Evolutionary conservation across 176 grass and related monocot genomes (phyloP).

Genomic region (Oryza meridionalis): DNA sequence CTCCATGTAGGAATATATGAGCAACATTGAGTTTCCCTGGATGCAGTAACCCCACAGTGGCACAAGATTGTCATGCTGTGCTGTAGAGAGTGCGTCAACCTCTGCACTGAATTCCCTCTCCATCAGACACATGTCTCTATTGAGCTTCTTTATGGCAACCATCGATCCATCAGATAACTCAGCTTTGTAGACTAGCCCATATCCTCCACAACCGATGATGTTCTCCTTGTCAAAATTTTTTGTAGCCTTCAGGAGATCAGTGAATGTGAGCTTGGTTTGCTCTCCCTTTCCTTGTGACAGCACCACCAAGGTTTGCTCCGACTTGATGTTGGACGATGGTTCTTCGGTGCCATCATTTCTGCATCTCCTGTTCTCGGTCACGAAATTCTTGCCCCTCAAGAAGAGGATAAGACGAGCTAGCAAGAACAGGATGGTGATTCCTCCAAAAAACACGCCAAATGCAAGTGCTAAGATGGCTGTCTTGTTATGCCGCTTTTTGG

Average conservation of each 20-base stretch:
- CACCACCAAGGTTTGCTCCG: conserved; percentile 37
- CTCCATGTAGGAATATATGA: conserved; percentile 86
- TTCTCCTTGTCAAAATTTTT: conserved; percentile 68
- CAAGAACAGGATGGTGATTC: conserved; percentile 33
- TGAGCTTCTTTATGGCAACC: conserved; percentile 66
- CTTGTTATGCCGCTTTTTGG: conserved; percentile 12
- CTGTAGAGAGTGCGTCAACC: conserved; percentile 56
- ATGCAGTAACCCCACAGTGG: conserved; percentile 74
- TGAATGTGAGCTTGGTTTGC: conserved; percentile 37
- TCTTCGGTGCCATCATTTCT: neutral
- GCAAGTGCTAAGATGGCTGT: conserved; percentile 27
- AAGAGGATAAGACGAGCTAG: conserved; percentile 29
- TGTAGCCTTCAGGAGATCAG: conserved; percentile 63
- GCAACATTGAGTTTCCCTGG: conserved; percentile 50
- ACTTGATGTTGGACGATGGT: conserved; percentile 15
- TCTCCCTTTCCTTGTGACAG: conserved; percentile 10
- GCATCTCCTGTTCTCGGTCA: neutral
- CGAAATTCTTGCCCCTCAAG: neutral
- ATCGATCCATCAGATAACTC: conserved; percentile 45
- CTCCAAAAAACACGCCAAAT: conserved; percentile 51
- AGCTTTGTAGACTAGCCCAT: conserved; percentile 79
- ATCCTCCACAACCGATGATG: conserved; percentile 69
- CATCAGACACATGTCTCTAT: conserved; percentile 55
- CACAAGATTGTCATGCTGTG: conserved; percentile 67
- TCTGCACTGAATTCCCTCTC: conserved; percentile 73